These are phyloP conservation scores for Xylaria hypoxylon DNA, from an alignment of 2,329 filamentous ascomycete genomes.

Conservation along the genomic window DNA sequence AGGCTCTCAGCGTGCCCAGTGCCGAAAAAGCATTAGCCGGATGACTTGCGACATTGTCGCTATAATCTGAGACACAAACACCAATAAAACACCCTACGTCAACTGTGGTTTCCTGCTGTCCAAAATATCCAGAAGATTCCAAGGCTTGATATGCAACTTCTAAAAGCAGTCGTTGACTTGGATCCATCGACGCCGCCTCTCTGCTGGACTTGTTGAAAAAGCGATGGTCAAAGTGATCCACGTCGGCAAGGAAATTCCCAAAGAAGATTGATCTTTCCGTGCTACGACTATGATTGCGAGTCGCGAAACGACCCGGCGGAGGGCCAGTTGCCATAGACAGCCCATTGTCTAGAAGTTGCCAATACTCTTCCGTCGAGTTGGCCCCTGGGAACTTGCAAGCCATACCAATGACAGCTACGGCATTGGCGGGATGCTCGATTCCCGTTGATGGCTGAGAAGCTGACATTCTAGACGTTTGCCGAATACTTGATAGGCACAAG, in stretches of 20 bases:
- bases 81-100: conserved; percentile 23
- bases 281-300: not conserved
- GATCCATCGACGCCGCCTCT: conserved; percentile 20
- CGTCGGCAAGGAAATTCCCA: conserved; percentile 22
- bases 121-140: conserved; percentile 21
- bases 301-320: not conserved
- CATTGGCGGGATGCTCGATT: no score
- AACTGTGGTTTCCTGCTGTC: not conserved
- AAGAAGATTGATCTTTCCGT: not conserved
- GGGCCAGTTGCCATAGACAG: not conserved
- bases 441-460: no score
- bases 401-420: conserved; percentile 21
- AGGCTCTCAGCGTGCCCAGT: conserved; percentile 45
- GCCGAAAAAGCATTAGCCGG: conserved; percentile 12
- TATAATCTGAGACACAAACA: conserved; percentile 11
- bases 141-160: conserved; percentile 25
- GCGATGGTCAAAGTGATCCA: conserved; percentile 20
- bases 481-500: no score
- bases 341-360: not conserved
- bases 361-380: conserved; percentile 4
- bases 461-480: no score
- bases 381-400: conserved; percentile 10
- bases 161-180: conserved; percentile 10
- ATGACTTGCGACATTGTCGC: conserved; percentile 14
- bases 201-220: conserved; percentile 14